Base-by-base conservation (phyloP, 2,329 filamentous ascomycete species). In the Leptographium radiaticola region DNA sequence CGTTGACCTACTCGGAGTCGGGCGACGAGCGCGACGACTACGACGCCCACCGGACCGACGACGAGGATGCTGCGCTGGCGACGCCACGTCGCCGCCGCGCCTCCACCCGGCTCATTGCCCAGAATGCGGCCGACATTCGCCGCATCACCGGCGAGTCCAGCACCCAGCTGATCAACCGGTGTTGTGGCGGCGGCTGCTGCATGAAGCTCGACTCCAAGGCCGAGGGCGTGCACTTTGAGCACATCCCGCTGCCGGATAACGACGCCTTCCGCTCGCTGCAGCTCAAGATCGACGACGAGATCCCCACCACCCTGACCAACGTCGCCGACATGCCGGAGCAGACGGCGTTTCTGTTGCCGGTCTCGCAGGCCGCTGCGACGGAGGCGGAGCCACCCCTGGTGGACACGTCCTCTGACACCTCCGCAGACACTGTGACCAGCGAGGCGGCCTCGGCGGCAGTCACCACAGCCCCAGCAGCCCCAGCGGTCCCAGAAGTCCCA, bases 221-320 rank as follows among this genome's bases (percentile, higher is more conserved):
- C 51, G 66, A 72, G 2, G 70, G 70, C 36, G 57, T 79, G 47
- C 68, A 76, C 43, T 80, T 75, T 55, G 79, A 83, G 62, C 65
- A 64, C 8, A 66, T 84, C 20, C 62, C 71, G 16, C 64, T 80
- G 2, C 90, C 91, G 1, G 82, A 93, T 66, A 97, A 95, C 62
- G 78, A 84, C 56, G 93, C 93, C 16, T 98, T 87, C 71, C 77
- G 80, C 54, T 87, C 84, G 56, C 76, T 98, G 49, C 75, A 83
- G 52, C 76, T 97, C 60, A 86, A 84, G 62, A 76, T 97, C 56
- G 81, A 82, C 55, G 77, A 82, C 54, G 77, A 83, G 36, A 80
- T 97, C 52, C 86, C 84, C 7, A 87, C 82, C 50, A 74, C 77
- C 18, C 73, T 97, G 57, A 88, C 83, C 43, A 83, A 81, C 60